These are phyloP conservation scores for Astrothelium macrocarpum DNA, from an alignment of 495 filamentous ascomycete genomes.

Conservation along the genomic window DNA sequence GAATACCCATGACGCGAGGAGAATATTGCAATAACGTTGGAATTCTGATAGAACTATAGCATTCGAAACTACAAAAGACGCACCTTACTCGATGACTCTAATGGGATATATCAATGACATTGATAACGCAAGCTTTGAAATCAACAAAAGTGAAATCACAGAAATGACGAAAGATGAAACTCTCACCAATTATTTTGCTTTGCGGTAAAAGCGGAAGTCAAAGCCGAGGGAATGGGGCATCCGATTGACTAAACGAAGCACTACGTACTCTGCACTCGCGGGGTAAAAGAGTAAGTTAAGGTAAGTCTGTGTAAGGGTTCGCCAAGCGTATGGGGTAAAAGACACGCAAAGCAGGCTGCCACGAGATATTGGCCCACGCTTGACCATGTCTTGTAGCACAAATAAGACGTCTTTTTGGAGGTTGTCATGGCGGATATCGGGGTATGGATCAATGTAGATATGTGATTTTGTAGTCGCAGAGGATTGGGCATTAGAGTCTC, in stretches of 20 bases:
- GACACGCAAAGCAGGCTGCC: too few species aligned
- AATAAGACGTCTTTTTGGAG: too few species aligned
- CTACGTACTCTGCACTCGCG: not conserved
- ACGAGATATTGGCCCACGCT: too few species aligned
- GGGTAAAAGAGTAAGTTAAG: not conserved
- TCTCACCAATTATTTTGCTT: not conserved
- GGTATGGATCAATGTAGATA: too few species aligned
- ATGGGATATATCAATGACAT: too few species aligned
- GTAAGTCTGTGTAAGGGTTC: not conserved
- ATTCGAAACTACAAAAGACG: not conserved
- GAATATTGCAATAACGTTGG: not conserved
- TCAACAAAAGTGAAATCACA: not conserved
- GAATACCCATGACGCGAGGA: slow-evolving; percentile 3
- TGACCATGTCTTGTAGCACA: too few species aligned
- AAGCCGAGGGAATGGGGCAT: not conserved
- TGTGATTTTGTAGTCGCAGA: too few species aligned
- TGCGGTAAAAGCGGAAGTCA: not conserved
- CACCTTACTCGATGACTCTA: too few species aligned
- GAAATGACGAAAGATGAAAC: not conserved
- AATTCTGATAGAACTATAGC: not conserved
- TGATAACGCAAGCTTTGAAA: too few species aligned
- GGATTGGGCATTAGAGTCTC: too few species aligned
- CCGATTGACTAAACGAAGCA: not conserved
- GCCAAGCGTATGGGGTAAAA: not conserved
- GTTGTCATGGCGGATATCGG: too few species aligned